phyloP scores from a whole-genome alignment of 73 alveolate species.

The Breviolum minutum region DNA sequence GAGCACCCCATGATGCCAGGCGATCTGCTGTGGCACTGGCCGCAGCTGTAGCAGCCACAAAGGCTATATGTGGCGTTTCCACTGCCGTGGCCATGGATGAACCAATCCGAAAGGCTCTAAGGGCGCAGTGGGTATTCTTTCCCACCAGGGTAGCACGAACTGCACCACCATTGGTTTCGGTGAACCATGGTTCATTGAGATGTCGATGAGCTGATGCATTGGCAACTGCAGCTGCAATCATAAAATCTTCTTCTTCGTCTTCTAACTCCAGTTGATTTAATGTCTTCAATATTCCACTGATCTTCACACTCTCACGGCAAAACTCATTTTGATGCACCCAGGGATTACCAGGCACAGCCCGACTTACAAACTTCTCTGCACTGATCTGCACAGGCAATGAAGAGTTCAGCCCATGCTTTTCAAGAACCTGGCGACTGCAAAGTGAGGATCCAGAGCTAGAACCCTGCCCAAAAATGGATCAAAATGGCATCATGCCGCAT shows the following conservation, averaged over 20 bases:
- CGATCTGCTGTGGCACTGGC: constrained; percentile 24
- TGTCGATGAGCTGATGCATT: background rate
- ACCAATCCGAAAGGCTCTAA: background rate
- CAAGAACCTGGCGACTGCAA: too few relatives aligned
- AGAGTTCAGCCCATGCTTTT: background rate
- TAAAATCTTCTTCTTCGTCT: background rate
- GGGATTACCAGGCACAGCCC: too few relatives aligned
- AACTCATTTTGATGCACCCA: too few relatives aligned
- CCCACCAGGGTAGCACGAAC: background rate
- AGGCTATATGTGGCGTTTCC: background rate
- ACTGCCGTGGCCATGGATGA: background rate
- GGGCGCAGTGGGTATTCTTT: background rate
- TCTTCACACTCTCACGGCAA: too few relatives aligned
- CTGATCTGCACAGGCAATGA: background rate
- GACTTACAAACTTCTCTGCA: background rate
- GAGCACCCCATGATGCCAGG: background rate
- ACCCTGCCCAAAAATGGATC: too few relatives aligned
- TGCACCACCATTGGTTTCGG: background rate
- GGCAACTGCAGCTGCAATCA: constrained; percentile 5
- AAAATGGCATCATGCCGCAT: too few relatives aligned
- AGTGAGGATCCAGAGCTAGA: too few relatives aligned
- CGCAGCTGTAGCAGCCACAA: background rate
- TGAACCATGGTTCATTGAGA: background rate
- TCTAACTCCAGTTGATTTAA: background rate
- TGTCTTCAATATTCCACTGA: background rate